Conservation (phyloP, 805 yeast species). For the Kodamaea kakaduensis region DNA sequence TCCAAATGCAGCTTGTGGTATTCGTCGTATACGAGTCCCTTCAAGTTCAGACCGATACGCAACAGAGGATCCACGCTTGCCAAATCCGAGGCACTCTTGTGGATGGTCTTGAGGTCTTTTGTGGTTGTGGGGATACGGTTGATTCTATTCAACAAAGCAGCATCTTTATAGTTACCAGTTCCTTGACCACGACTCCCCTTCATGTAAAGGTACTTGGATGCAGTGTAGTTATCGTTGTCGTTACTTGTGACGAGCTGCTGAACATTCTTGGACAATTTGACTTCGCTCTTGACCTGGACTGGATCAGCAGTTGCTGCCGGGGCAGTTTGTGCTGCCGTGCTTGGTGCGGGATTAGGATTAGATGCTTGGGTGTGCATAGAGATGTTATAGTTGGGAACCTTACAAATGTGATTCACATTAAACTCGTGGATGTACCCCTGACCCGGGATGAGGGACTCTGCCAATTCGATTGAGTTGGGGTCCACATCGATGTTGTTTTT, state of each 20-base stretch:
- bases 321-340: not conserved
- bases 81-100: conserved; percentile 18
- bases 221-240: conserved; percentile 33
- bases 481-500: conserved; percentile 32
- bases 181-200: conserved; percentile 44
- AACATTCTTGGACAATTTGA: conserved; percentile 26
- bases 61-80: conserved; percentile 12
- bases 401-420: conserved; percentile 36
- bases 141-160: conserved; percentile 36
- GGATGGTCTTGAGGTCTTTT: conserved; percentile 15
- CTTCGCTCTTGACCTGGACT: conserved; percentile 10
- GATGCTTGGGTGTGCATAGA: conserved; percentile 23
- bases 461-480: conserved; percentile 37
- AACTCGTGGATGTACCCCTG: conserved; percentile 43
- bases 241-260: conserved; percentile 33
- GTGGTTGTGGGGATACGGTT: conserved; percentile 30
- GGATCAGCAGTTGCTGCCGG: conserved; percentile 1
- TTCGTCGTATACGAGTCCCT: conserved; percentile 36
- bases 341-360: conserved; percentile 6
- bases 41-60: conserved; percentile 24
- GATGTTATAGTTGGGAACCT: conserved; percentile 40
- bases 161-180: conserved; percentile 43
- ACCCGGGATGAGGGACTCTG: conserved; percentile 40
- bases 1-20: conserved; percentile 31
- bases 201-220: conserved; percentile 37